These are phyloP conservation scores for Solanum pennellii DNA, from an alignment of 257 asterid species.

Conservation along the genomic window DNA sequence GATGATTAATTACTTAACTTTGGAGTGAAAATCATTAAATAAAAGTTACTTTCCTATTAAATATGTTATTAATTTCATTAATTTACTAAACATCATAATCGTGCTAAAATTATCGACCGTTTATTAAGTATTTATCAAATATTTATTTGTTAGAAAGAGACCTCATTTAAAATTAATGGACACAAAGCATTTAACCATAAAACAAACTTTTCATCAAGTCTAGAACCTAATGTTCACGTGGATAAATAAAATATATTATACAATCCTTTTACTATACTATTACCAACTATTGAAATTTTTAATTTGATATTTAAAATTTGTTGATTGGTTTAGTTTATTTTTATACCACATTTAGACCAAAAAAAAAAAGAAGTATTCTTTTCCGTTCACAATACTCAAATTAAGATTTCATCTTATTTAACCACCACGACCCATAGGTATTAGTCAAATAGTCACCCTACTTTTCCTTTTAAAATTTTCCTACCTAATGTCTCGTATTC, in stretches of 20 bases:
- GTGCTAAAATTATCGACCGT: background rate
- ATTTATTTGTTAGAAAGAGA: background rate
- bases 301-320: background rate
- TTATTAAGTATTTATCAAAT: background rate
- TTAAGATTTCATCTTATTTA: background rate
- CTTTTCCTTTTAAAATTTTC: background rate
- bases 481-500: rapidly evolving
- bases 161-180: background rate
- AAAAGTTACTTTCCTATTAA: background rate
- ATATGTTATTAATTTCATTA: background rate
- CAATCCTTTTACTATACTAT: background rate
- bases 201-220: background rate
- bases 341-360: background rate
- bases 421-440: background rate
- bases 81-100: background rate
- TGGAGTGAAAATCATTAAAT: background rate
- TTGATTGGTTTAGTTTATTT: background rate
- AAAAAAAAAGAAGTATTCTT: background rate
- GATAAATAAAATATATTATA: background rate
- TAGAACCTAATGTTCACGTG: background rate
- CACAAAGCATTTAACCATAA: background rate
- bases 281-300: background rate
- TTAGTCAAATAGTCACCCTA: background rate
- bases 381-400: background rate
- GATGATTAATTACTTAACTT: background rate